A percentile compares a stretch with the other conserved stretches of the same genome.
phyloP scores from a whole-genome alignment of 129 eudicot genomes.

The Centaurea solstitialis region DNA sequence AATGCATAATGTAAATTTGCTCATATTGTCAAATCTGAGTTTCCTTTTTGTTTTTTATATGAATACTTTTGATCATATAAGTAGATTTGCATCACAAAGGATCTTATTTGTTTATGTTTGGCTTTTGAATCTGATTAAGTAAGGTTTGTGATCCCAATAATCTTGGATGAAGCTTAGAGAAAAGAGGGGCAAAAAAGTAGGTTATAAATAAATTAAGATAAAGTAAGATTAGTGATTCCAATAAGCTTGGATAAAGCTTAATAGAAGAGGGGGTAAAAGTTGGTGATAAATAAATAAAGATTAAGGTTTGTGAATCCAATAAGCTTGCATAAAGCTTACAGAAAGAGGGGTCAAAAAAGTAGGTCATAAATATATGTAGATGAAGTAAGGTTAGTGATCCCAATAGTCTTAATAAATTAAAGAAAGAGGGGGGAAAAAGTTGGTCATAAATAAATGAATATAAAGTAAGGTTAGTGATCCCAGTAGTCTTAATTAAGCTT shows the following conservation, averaged over 20 bases:
- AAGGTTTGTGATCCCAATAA: neutral
- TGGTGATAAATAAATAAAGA: neutral
- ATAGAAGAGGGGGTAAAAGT: neutral
- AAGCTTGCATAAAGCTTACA: neutral
- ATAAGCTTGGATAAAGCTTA: neutral
- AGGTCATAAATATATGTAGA: neutral
- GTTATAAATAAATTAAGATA: neutral
- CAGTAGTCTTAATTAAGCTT: neutral
- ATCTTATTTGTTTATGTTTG: neutral
- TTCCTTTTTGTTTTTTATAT: neutral
- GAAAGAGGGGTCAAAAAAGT: neutral
- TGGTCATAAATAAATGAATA: neutral
- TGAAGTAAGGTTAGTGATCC: neutral
- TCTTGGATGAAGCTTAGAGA: neutral
- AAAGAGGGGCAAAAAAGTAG: neutral
- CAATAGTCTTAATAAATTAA: slow-evolving; percentile 2
- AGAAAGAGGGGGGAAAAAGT: neutral
- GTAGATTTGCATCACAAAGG: slow-evolving; percentile 20
- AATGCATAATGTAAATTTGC: neutral
- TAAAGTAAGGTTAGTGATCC: neutral
- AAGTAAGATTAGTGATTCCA: neutral
- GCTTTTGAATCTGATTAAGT: slow-evolving; percentile 22
- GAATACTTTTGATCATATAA: slow-evolving; percentile 12
- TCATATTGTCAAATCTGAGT: neutral
- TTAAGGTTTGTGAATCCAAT: neutral